These are phyloP conservation scores for Hymenoscyphus fructigenus DNA, from an alignment of 2,329 filamentous ascomycete species.

Conservation along the genomic window DNA sequence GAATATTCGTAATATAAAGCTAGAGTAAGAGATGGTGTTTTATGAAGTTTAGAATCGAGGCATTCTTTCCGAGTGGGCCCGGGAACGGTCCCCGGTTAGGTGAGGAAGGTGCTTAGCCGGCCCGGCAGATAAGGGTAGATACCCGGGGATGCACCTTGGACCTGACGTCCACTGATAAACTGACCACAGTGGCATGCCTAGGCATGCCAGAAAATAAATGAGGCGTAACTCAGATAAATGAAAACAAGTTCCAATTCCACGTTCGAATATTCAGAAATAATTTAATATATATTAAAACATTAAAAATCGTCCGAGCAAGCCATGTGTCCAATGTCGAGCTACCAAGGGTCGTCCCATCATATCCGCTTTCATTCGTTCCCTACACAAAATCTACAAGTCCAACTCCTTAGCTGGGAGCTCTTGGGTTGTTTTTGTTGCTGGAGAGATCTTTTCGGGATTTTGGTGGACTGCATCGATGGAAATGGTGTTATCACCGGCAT, in stretches of 20 bases:
- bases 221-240: not conserved
- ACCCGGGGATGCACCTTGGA: not conserved
- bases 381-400: not conserved
- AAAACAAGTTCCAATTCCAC: not conserved
- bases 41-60: no score
- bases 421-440: not conserved
- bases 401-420: conserved; percentile 4
- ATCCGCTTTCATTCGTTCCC: not conserved
- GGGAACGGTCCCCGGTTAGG: no score
- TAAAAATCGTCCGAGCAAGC: not conserved
- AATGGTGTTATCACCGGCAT: conserved; percentile 11
- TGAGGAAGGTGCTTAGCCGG: no score
- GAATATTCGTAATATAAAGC: not conserved
- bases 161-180: no score
- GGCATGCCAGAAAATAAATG: not conserved
- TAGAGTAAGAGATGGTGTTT: no score
- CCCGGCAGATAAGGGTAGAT: no score
- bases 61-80: no score
- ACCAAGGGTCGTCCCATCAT: not conserved
- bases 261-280: not conserved
- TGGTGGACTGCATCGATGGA: conserved; percentile 22
- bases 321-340: no score
- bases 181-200: not conserved
- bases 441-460: conserved; percentile 34
- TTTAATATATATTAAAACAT: conserved; percentile 1